Evolutionary conservation across 75 land plant species (phyloP), one percentile per base, ranked within the genome.

Genomic region (Adiantum capillusveneris): DNA sequence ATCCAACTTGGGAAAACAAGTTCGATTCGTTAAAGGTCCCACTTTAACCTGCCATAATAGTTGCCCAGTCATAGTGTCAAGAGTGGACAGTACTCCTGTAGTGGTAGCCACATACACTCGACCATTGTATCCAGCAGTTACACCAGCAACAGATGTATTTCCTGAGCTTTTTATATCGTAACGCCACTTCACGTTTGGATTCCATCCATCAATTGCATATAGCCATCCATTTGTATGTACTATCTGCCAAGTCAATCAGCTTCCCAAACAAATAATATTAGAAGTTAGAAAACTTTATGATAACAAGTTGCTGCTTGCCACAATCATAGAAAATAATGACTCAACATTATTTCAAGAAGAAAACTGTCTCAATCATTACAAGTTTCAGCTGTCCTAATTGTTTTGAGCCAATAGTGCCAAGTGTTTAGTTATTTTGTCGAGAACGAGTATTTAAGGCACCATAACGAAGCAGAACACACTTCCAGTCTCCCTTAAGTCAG

Each of bases 41-140:
- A 55, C 25, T 1, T 3, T 55, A 16, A 55, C 57, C 26, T 27
- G 3, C 57, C 57, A 55, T 30, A 30, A 5, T 25, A 55, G 13
- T 24, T 19, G 17, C 22, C 57, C 57, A 25, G 57, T 55, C 2
- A 19, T 17, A 11, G 57, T 30, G 11, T 28, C 57, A 2, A 55
- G 22, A 2, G 26, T 2, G 25, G 3, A 55, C 1, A 55, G 25
- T 19, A n/a, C 25, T 19, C 57, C 31, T 27, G 31, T 55, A 25
- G 22, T 24, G 16, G 57, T 55, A 2, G 57, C 57, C 9, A 55
- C 57, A 55, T 55, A 55, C 7, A 55, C 57, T 28, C 31, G 5
- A 2, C 57, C 57, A 55, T 55, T 55, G 25, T 55, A 5, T 17
- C 57, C 57, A 1, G 57, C 57, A 16, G 57, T 55, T 55, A 55